A percentile compares a stretch with the other conserved stretches of the same genome.
Conservation (phyloP, 2,329 filamentous ascomycete species). For the Scedosporium dehoogii region DNA sequence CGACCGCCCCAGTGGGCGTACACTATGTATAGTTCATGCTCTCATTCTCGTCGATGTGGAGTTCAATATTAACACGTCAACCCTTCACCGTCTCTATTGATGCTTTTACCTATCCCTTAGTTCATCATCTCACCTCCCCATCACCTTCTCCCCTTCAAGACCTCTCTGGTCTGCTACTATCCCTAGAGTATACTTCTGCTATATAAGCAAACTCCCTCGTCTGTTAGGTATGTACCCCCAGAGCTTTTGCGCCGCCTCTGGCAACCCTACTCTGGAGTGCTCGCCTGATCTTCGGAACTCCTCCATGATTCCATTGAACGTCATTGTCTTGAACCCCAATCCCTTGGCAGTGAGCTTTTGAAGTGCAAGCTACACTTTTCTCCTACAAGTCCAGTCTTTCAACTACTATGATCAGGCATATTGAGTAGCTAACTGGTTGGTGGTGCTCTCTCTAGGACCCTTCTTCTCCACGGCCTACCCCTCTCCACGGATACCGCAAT, state of each 20-base stretch:
- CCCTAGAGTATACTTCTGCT: not conserved
- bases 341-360: not conserved
- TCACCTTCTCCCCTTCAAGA: not conserved
- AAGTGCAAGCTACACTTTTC: too few relatives aligned
- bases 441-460: not conserved
- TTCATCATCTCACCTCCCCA: not conserved
- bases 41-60: not conserved
- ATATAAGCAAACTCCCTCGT: not conserved
- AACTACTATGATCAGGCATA: not conserved
- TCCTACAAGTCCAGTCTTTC: not conserved
- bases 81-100: not conserved
- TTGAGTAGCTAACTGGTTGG: not conserved
- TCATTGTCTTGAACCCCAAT: not conserved
- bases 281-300: too few relatives aligned
- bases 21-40: not conserved
- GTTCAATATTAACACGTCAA: not conserved
- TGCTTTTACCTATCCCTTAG: not conserved
- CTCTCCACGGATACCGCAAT: constrained; percentile 2
- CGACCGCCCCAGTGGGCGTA: not conserved
- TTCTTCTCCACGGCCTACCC: constrained; percentile 12
- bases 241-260: not conserved
- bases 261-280: not conserved
- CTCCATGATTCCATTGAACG: too few relatives aligned
- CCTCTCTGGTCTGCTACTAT: not conserved
- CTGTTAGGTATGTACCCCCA: not conserved